These are phyloP conservation scores for Lactuca saligna DNA, from an alignment of 129 eudicot genomes.

Conservation along the genomic window DNA sequence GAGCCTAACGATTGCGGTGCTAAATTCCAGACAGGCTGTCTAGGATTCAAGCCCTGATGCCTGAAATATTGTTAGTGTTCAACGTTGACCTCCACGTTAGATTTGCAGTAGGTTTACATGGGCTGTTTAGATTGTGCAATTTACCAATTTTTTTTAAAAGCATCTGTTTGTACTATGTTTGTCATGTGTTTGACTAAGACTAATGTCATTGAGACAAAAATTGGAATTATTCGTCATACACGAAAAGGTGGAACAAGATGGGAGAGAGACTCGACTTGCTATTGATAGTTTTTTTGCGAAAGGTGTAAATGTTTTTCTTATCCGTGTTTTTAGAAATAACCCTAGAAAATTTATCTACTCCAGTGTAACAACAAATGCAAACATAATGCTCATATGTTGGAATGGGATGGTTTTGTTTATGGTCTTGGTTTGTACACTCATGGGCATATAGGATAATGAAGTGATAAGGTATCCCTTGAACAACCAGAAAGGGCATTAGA, in stretches of 20 bases:
- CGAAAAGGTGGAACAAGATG: no score
- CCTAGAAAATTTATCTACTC: no score
- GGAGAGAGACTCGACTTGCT: no score
- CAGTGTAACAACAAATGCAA: background rate
- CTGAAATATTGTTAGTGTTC: no score
- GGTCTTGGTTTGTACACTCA: constrained; percentile 23
- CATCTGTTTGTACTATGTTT: background rate
- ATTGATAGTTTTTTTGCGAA: background rate
- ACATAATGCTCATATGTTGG: background rate
- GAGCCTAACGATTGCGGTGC: no score
- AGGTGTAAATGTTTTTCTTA: no score
- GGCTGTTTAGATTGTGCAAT: no score
- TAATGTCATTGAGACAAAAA: background rate
- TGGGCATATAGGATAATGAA: constrained; percentile 25
- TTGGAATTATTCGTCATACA: background rate
- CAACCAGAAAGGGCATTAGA: constrained; percentile 15
- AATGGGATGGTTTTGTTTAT: constrained; percentile 17
- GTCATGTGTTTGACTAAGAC: background rate
- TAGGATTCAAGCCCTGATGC: no score
- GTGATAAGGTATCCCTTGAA: constrained; percentile 32
- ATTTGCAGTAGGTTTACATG: no score
- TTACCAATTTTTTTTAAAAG: no score
- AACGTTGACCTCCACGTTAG: no score
- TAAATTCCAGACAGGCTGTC: no score
- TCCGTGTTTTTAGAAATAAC: background rate